Conservation (phyloP, 768 basidiomycete genomes). For the Holtermannia corniformis region DNA sequence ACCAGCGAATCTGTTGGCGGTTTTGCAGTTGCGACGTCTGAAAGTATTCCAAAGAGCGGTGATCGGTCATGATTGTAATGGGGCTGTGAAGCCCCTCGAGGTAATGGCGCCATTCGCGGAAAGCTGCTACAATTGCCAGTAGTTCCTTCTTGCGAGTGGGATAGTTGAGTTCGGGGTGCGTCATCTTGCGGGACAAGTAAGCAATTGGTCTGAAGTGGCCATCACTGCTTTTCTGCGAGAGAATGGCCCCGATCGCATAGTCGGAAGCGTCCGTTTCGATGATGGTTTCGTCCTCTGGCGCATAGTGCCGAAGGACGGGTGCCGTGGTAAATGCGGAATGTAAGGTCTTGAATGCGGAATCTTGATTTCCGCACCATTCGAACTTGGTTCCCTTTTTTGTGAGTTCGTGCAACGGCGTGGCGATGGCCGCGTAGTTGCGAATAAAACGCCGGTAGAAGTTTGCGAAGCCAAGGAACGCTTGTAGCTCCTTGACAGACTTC, state of each 20-base stretch:
- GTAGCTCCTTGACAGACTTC: constrained; percentile 37
- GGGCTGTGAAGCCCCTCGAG: constrained; percentile 1
- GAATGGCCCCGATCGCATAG: constrained; percentile 32
- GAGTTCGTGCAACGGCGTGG: constrained; percentile 15
- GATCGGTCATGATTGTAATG: constrained; percentile 6
- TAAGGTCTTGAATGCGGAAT: constrained; percentile 3
- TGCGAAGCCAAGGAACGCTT: constrained; percentile 46
- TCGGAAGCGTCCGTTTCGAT: constrained; percentile 34
- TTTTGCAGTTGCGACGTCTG: constrained; percentile 43
- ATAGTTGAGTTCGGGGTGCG: constrained; percentile 45
- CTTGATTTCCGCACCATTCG: neutral
- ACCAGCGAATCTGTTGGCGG: constrained; percentile 46
- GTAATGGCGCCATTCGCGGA: constrained; percentile 13
- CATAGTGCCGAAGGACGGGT: constrained; percentile 11
- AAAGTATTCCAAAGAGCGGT: constrained; percentile 8
- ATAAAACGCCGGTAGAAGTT: constrained; percentile 49
- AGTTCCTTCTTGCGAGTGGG: constrained; percentile 45
- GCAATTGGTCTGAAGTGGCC: neutral
- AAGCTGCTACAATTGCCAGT: constrained; percentile 19
- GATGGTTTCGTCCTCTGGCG: neutral
- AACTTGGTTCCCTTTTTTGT: constrained; percentile 16
- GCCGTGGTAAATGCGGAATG: constrained; percentile 19
- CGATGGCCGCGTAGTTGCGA: constrained; percentile 40
- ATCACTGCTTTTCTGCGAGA: constrained; percentile 22
- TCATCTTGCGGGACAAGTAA: constrained; percentile 19